Conservation (phyloP, 75 land plant genomes). For the Cryptomeria japonica region DNA sequence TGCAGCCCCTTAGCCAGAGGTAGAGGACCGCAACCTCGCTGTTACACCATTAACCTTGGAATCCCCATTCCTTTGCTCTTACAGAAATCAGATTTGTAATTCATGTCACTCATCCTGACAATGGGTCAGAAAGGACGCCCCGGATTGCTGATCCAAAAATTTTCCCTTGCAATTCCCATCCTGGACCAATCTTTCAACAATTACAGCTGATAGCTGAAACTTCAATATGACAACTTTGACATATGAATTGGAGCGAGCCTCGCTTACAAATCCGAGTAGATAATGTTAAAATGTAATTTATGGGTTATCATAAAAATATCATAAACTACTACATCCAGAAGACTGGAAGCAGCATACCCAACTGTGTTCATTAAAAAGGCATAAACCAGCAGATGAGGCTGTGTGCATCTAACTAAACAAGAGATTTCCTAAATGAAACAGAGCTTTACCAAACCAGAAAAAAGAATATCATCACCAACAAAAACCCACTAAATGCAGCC, state of each 20-base stretch:
- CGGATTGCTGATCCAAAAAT: too few relatives aligned
- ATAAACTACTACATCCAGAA: background rate
- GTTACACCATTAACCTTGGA: background rate
- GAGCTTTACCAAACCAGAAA: background rate
- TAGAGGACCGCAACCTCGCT: background rate
- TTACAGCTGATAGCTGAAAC: background rate
- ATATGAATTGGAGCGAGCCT: background rate
- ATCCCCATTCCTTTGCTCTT: background rate
- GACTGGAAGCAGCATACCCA: background rate
- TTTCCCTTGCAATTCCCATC: background rate
- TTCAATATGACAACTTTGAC: background rate
- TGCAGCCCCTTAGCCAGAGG: background rate
- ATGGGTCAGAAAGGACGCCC: background rate
- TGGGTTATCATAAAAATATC: background rate
- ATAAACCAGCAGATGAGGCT: background rate
- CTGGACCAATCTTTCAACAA: background rate
- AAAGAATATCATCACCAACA: too few relatives aligned
- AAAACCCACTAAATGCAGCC: background rate
- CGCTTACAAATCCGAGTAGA: background rate
- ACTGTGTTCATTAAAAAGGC: background rate
- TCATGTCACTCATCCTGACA: too few relatives aligned
- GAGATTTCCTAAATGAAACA: too few relatives aligned
- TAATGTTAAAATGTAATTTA: background rate
- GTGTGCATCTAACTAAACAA: background rate
- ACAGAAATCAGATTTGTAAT: background rate